These are phyloP conservation scores for Aspergillus saccharolyticus DNA, from an alignment of 495 filamentous ascomycete species.

Conservation along the genomic window DNA sequence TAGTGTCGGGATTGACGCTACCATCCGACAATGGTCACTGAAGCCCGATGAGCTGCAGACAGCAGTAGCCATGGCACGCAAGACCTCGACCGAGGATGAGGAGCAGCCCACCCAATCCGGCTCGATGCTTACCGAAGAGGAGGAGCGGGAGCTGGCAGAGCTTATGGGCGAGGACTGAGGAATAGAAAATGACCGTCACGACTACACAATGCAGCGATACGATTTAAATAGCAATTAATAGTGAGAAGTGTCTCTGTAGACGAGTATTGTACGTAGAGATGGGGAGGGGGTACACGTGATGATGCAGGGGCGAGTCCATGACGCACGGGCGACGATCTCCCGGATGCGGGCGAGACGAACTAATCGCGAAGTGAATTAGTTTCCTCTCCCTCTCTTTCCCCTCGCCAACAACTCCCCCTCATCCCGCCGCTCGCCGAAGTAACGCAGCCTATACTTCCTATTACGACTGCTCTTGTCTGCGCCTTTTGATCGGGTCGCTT, in stretches of 20 bases:
- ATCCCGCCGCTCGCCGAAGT: not conserved
- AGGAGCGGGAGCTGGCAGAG: constrained; percentile 81
- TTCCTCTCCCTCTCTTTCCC: constrained; percentile 10
- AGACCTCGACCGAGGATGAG: constrained; percentile 46
- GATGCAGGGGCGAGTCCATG: constrained; percentile 28
- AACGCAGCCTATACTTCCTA: too few species aligned
- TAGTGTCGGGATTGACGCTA: constrained; percentile 85
- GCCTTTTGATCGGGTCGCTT: not conserved
- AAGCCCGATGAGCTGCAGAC: constrained; percentile 56
- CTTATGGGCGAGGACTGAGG: constrained; percentile 71
- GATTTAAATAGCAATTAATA: too few species aligned
- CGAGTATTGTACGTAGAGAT: too few species aligned
- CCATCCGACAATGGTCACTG: constrained; percentile 76
- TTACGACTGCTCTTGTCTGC: too few species aligned
- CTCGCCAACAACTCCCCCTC: constrained; percentile 7
- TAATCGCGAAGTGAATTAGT: constrained; percentile 7
- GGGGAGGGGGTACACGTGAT: constrained; percentile 36
- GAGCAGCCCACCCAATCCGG: constrained; percentile 38
- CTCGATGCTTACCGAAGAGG: constrained; percentile 65
- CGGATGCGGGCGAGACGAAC: constrained; percentile 23
- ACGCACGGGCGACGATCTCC: constrained; percentile 37
- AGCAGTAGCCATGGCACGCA: constrained; percentile 53
- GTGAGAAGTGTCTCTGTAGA: too few species aligned
- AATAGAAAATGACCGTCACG: not conserved
- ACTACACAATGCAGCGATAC: not conserved